A percentile compares a stretch with the other conserved stretches of the same genome.
phyloP scores from a whole-genome alignment of 352 stramenopile species.

The Aphanomyces stellatus region DNA sequence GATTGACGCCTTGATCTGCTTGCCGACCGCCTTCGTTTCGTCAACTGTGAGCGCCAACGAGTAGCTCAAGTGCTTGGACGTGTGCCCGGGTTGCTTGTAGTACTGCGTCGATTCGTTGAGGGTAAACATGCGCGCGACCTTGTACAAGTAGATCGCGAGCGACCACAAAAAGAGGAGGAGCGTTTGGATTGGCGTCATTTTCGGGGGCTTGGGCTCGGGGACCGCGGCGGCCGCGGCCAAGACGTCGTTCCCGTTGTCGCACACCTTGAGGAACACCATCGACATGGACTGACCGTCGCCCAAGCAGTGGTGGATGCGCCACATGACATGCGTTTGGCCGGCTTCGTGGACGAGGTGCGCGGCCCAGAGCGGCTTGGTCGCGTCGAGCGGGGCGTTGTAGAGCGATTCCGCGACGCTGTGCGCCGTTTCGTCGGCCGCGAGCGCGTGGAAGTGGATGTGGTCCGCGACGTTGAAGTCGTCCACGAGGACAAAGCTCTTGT shows the following conservation, averaged over 20 bases:
- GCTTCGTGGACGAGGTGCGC: constrained; percentile 51
- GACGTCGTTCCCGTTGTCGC: constrained; percentile 57
- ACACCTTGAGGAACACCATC: constrained; percentile 54
- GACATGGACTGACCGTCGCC: constrained; percentile 61
- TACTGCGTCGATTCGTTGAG: constrained; percentile 48
- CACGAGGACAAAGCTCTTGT: constrained; percentile 46
- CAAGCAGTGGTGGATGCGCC: constrained; percentile 73
- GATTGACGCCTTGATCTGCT: constrained; percentile 51
- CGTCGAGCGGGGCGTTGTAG: constrained; percentile 59
- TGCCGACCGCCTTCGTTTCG: constrained; percentile 64
- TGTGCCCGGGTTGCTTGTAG: constrained; percentile 54
- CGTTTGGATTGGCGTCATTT: constrained; percentile 26
- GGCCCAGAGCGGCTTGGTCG: constrained; percentile 64
- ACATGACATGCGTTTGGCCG: constrained; percentile 40
- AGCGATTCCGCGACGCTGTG: constrained; percentile 59
- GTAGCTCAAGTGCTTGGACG: constrained; percentile 57
- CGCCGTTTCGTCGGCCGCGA: constrained; percentile 42
- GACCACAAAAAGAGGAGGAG: constrained; percentile 43
- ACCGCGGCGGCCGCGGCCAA: constrained; percentile 23
- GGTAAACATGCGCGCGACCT: constrained; percentile 38
- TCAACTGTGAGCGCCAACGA: constrained; percentile 62
- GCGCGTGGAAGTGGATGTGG: constrained; percentile 49
- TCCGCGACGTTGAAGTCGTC: constrained; percentile 39
- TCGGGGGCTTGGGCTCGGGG: constrained; percentile 27
- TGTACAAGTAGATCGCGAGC: constrained; percentile 41